Base-by-base conservation (phyloP, 179 eudicot genomes). In the Carnegiea gigantea region DNA sequence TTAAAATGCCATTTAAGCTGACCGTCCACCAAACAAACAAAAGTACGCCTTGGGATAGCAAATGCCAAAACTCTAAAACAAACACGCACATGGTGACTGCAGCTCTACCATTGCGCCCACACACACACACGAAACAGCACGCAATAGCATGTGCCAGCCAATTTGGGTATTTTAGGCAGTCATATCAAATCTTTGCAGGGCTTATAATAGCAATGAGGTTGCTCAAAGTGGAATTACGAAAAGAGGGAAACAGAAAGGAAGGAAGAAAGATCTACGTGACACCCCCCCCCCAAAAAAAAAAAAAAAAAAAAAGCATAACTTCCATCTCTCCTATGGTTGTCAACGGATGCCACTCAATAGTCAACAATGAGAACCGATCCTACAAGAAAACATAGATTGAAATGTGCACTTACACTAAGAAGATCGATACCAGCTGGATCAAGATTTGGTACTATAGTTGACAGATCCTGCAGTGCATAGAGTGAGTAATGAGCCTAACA, bases 351-450 rank as follows among this genome's bases (percentile, higher is more conserved):
- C 20, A 23, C 7, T 62, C 68, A 62, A 9, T 6, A 62, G 13
- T 62, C 20, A 67, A 51, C 57, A 51, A 51, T 2, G 0, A 17
- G 20, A 67, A 28, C 12, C 40, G 17, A 67, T 12, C 12, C 7
- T 36, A 15, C 0, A 70, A 30, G 73, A 20, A 6, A 62, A 46
- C 44, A 71, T 49, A 79, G 46, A 83, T 77, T 40, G 77, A 36
- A 54, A 9, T 24, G 46, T 73, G 74, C 83, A 84, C 98, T 88
- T 89, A 96, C 99, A 75, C 46, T 60, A 40, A 94, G 92, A 78
- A 96, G 98, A 90, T 96, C 97, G 68, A 93, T 79, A 68, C 99
- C 99, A 82, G 91, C 89, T 78, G 91, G 80, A 84, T 91, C 91
- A 74, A 94, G 93, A 89, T 88, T 92, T 33, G 98, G 93, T 64